Conservation (phyloP, 139 green algal genomes). For the Eudorina sp. region DNA sequence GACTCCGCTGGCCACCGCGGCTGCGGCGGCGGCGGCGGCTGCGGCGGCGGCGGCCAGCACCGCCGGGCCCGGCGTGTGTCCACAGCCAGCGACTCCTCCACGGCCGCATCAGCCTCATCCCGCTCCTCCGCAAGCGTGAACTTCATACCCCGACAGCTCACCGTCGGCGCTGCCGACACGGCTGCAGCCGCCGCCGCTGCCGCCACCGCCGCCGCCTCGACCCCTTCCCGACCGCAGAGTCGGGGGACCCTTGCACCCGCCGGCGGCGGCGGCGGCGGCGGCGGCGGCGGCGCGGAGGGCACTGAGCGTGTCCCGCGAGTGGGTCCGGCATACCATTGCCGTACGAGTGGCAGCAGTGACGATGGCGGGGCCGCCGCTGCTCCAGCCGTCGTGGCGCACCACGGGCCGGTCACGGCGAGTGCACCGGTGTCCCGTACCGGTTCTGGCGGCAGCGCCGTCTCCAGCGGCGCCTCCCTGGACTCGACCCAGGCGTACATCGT, state of each 20-base stretch:
- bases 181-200: background rate
- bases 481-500: constrained; percentile 27
- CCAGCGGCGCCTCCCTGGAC: background rate
- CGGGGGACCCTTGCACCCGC: background rate
- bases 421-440: background rate
- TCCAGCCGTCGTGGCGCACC: no score
- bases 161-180: background rate
- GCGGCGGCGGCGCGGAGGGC: background rate
- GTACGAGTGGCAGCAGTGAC: no score
- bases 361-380: no score
- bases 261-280: background rate
- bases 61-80: no score
- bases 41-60: background rate
- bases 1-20: background rate
- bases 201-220: background rate
- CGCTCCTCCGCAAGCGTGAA: constrained; percentile 9
- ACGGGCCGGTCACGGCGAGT: background rate
- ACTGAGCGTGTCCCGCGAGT: no score
- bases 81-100: background rate
- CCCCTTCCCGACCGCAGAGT: background rate
- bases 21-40: background rate
- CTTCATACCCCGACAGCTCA: background rate
- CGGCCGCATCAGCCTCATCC: background rate
- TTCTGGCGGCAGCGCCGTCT: background rate
- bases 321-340: no score